phyloP scores from a whole-genome alignment of 1,284 basidiomycete species.

The Ustilago sp. region DNA sequence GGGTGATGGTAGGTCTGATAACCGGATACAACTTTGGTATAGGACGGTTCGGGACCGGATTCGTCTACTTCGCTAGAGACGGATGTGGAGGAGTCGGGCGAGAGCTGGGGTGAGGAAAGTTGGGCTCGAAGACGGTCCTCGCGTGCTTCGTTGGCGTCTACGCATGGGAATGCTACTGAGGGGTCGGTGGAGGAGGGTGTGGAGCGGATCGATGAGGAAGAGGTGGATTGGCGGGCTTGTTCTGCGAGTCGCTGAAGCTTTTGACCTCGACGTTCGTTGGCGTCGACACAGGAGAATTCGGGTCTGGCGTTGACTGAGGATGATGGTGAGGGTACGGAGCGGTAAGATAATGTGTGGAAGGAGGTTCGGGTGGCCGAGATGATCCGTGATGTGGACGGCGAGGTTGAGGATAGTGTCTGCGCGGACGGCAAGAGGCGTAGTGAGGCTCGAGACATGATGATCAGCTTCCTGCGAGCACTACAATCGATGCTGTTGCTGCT shows the following conservation, averaged over 20 bases:
- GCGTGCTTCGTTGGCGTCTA: constrained; percentile 66
- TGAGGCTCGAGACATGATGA: constrained; percentile 30
- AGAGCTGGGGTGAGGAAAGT: constrained; percentile 23
- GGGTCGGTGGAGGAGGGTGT: constrained; percentile 28
- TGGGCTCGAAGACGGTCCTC: constrained; percentile 52
- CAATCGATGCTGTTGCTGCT: neutral
- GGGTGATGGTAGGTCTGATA: constrained; percentile 70
- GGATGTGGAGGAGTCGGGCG: neutral
- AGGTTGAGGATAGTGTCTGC: constrained; percentile 8
- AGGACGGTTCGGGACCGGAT: constrained; percentile 71
- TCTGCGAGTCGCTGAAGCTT: constrained; percentile 42
- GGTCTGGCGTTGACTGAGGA: constrained; percentile 18
- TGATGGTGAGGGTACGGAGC: constrained; percentile 3
- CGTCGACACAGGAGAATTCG: constrained; percentile 65
- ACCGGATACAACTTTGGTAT: constrained; percentile 70
- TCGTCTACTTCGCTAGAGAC: constrained; percentile 31
- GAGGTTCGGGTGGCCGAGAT: neutral
- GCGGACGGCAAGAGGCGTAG: constrained; percentile 16
- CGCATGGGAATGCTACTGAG: constrained; percentile 60
- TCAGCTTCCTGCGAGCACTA: too few relatives aligned
- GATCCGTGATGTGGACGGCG: neutral
- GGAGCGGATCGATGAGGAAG: constrained; percentile 24
- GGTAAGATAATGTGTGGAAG: constrained; percentile 6
- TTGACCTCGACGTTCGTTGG: constrained; percentile 61
- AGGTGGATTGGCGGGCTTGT: constrained; percentile 7